Conservation (phyloP, 129 eudicot species). For the Chrysanthemum makinoi region DNA sequence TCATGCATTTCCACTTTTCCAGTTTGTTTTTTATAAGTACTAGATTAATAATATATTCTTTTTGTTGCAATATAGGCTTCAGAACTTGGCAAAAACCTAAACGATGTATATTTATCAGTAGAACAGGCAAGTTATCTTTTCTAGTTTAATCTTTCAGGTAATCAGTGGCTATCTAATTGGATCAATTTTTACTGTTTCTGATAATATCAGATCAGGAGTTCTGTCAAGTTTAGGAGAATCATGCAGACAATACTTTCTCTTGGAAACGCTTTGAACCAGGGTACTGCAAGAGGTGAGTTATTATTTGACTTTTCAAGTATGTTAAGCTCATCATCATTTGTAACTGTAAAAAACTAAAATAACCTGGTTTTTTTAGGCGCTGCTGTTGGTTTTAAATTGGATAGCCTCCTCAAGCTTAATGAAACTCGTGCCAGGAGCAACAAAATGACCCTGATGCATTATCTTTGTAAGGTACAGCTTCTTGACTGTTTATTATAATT, state of each 20-base stretch:
- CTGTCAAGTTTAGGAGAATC: conserved; percentile 71
- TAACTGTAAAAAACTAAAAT: not conserved
- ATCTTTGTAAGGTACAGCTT: conserved; percentile 86
- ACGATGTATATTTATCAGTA: conserved; percentile 59
- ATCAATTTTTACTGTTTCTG: conserved; percentile 14
- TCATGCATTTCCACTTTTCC: not conserved
- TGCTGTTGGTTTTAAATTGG: conserved; percentile 95
- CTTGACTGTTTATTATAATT: conserved; percentile 10
- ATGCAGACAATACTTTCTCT: conserved; percentile 95
- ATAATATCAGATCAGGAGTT: conserved; percentile 76
- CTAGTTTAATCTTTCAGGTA: not conserved
- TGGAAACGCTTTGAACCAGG: conserved; percentile 98
- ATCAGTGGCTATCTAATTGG: conserved; percentile 10
- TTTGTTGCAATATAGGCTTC: conserved; percentile 42
- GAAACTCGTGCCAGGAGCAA: conserved; percentile 91
- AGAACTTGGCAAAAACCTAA: conserved; percentile 58
- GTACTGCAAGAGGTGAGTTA: conserved; percentile 83
- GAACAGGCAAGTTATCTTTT: conserved; percentile 49
- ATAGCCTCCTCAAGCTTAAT: conserved; percentile 89
- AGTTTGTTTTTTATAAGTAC: conserved; percentile 3
- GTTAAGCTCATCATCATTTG: too few species aligned
- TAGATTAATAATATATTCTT: conserved; percentile 15
- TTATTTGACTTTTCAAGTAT: conserved; percentile 11
- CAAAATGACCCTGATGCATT: conserved; percentile 95
- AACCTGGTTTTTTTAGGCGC: conserved; percentile 53